A percentile compares a stretch with the other conserved stretches of the same genome.
These are phyloP conservation scores for Rehmannia glutinosa DNA, from an alignment of 257 asterid species.

Conservation along the genomic window DNA sequence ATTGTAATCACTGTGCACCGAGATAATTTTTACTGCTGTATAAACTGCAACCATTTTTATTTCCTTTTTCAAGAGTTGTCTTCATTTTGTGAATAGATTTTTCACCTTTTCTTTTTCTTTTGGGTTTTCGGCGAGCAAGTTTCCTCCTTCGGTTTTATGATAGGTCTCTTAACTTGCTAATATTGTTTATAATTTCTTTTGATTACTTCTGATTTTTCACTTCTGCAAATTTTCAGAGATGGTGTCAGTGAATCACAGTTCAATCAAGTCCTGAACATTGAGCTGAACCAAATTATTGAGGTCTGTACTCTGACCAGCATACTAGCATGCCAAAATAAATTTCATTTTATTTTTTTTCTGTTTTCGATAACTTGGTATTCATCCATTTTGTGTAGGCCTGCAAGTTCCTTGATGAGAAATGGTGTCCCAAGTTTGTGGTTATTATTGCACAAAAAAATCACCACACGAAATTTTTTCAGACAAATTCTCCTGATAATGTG, in stretches of 20 bases:
- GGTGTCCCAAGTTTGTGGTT: constrained; percentile 72
- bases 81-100: no score
- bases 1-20: no score
- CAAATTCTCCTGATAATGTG: constrained; percentile 67
- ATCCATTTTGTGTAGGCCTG: constrained; percentile 47
- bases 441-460: constrained; percentile 84
- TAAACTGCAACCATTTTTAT: no score
- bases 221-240: constrained; percentile 47
- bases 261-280: constrained; percentile 76
- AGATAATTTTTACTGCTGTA: no score
- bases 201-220: background rate
- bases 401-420: constrained; percentile 62
- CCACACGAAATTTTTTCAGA: constrained; percentile 76
- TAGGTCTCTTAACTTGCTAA: no score
- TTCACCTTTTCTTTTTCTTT: no score
- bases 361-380: background rate
- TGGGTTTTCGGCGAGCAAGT: no score
- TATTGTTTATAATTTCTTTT: no score
- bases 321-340: background rate
- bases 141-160: no score
- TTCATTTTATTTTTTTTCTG: background rate
- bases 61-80: no score
- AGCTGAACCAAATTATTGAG: constrained; percentile 82
- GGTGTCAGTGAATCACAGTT: constrained; percentile 93
- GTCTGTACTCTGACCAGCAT: constrained; percentile 25